A percentile compares a stretch with the other conserved stretches of the same genome.
phyloP scores from a whole-genome alignment of 2,329 filamentous ascomycete species.

The Thelonectria blattea region DNA sequence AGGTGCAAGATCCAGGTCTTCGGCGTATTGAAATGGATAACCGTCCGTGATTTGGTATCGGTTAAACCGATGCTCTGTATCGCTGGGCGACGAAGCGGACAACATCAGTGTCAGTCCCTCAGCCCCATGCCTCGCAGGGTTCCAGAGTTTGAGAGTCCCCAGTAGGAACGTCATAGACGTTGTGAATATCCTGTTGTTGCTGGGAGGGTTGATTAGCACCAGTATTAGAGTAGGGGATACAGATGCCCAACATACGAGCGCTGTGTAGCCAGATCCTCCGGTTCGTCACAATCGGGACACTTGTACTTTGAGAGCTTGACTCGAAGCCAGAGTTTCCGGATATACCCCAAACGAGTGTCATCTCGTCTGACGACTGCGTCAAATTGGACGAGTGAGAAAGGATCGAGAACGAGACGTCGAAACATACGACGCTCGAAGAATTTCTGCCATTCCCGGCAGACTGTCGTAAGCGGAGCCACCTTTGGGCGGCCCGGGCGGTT shows the following conservation, averaged over 20 bases:
- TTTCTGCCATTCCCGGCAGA: conserved; percentile 21
- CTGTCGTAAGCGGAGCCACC: conserved; percentile 20
- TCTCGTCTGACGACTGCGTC: conserved; percentile 14
- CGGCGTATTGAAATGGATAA: conserved; percentile 25
- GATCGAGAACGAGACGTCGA: conserved; percentile 24
- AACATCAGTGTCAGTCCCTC: conserved; percentile 23
- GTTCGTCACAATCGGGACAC: conserved; percentile 21
- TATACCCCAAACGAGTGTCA: conserved; percentile 23
- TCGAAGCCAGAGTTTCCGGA: conserved; percentile 25
- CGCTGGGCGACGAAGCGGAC: conserved; percentile 25
- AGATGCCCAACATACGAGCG: conserved; percentile 18
- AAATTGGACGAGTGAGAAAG: conserved; percentile 19
- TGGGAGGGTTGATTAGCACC: conserved; percentile 16
- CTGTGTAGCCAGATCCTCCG: conserved; percentile 20
- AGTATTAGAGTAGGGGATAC: conserved; percentile 12
- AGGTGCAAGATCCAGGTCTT: conserved; percentile 20
- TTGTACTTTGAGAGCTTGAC: conserved; percentile 20
- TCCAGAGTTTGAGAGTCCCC: conserved; percentile 25
- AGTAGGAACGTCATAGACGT: conserved; percentile 18
- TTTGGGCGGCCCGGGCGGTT: conserved; percentile 11
- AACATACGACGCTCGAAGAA: conserved; percentile 24
- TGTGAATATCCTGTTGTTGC: conserved; percentile 25
- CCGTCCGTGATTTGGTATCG: conserved; percentile 13
- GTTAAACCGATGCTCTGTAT: conserved; percentile 23
- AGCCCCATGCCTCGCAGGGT: conserved; percentile 23